phyloP scores from a whole-genome alignment of 148 eudicot genomes.

The Nyssa sinensis region DNA sequence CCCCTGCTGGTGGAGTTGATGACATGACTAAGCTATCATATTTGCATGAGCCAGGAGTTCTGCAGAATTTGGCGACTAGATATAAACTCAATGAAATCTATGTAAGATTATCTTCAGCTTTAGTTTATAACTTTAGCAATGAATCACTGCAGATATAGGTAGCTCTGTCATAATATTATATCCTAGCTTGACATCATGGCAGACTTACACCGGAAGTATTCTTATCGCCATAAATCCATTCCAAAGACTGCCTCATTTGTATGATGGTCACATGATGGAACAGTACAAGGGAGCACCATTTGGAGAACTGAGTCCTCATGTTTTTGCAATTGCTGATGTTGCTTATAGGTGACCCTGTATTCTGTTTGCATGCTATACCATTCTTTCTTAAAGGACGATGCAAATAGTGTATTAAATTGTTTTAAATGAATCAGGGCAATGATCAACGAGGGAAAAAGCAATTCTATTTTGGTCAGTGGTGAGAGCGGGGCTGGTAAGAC shows the following conservation, averaged over 20 bases:
- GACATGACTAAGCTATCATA: constrained; percentile 96
- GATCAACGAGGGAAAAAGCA: constrained; percentile 86
- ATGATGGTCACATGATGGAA: constrained; percentile 84
- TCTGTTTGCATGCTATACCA: background rate
- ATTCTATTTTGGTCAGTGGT: constrained; percentile 89
- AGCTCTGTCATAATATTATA: constrained; percentile 40
- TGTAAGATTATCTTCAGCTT: constrained; percentile 45
- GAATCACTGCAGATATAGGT: constrained; percentile 43
- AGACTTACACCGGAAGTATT: constrained; percentile 96
- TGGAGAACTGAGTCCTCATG: constrained; percentile 93
- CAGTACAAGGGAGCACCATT: constrained; percentile 85
- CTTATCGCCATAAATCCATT: constrained; percentile 97
- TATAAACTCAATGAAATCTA: constrained; percentile 83
- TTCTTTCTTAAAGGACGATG: background rate
- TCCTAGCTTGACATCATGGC: constrained; percentile 58
- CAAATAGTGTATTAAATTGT: constrained; percentile 12
- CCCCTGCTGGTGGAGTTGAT: constrained; percentile 93
- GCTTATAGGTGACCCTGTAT: constrained; percentile 65
- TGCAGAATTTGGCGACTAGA: constrained; percentile 75
- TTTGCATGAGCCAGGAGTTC: constrained; percentile 93
- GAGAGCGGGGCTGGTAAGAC: constrained; percentile 99
- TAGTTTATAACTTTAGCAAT: constrained; percentile 17
- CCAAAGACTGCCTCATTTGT: constrained; percentile 82
- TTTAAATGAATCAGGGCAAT: constrained; percentile 62
- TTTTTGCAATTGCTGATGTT: constrained; percentile 86